phyloP scores from a whole-genome alignment of 2,329 filamentous ascomycete species.

The Graphilbum sp. region DNA sequence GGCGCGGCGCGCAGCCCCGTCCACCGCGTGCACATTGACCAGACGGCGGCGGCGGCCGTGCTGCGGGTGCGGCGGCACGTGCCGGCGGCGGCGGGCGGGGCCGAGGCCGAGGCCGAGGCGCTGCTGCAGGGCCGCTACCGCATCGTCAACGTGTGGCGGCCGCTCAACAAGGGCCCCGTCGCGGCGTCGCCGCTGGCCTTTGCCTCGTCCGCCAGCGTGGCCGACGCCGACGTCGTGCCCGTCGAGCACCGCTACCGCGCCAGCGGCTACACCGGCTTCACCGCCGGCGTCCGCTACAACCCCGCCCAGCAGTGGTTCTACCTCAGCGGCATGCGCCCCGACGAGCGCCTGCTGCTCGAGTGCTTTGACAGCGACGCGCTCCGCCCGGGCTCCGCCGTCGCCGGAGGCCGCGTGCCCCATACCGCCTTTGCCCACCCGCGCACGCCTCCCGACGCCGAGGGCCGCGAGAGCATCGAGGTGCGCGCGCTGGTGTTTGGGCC shows the following conservation, averaged over 20 bases:
- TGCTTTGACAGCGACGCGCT: constrained; percentile 55
- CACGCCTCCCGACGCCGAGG: constrained; percentile 51
- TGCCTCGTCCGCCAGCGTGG: constrained; percentile 45
- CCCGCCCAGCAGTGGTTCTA: constrained; percentile 59
- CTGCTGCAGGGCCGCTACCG: constrained; percentile 56
- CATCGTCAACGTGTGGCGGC: constrained; percentile 79
- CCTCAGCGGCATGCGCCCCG: constrained; percentile 58
- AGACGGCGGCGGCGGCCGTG: constrained; percentile 50
- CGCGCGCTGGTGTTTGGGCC: constrained; percentile 68
- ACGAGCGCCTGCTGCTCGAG: constrained; percentile 60
- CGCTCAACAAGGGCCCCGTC: constrained; percentile 40
- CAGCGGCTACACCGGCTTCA: constrained; percentile 52
- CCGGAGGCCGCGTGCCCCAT: constrained; percentile 47
- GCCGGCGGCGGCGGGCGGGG: too few relatives aligned
- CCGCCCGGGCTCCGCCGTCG: constrained; percentile 29
- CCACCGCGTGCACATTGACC: constrained; percentile 63
- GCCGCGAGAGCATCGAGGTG: constrained; percentile 80
- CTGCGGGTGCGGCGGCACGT: constrained; percentile 54
- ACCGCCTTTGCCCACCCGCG: constrained; percentile 65
- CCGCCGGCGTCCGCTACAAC: constrained; percentile 49
- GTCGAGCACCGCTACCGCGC: constrained; percentile 65
- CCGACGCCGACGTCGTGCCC: constrained; percentile 47
- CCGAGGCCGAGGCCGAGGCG: constrained; percentile 44
- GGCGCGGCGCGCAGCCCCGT: constrained; percentile 50
- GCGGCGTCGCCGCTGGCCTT: constrained; percentile 53